Percentiles rank a stretch among this genome's conserved stretches.
These are phyloP conservation scores for Tagetes patula DNA, from an alignment of 129 eudicot genomes.

Conservation along the genomic window DNA sequence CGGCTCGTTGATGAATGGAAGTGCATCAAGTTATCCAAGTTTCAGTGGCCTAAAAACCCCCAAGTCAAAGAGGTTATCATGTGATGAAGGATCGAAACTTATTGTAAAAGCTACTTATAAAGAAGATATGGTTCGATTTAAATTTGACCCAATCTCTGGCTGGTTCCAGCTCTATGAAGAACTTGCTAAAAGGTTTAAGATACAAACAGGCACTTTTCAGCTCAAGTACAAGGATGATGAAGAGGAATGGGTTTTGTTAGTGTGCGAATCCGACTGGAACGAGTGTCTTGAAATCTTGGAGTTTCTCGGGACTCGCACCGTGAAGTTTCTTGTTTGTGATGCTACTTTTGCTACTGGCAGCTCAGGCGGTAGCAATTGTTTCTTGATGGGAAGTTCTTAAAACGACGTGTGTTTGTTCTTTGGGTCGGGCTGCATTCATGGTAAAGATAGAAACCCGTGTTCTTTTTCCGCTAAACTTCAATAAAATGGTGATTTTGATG, in stretches of 20 bases:
- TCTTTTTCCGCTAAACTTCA: constrained; percentile 6
- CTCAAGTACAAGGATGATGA: constrained; percentile 88
- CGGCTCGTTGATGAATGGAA: constrained; percentile 57
- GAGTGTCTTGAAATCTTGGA: constrained; percentile 86
- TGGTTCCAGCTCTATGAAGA: constrained; percentile 79
- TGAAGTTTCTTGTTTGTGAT: constrained; percentile 68
- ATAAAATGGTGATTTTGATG: constrained; percentile 23
- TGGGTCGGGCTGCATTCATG: neutral
- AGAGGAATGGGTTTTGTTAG: constrained; percentile 90
- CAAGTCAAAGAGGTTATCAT: constrained; percentile 23
- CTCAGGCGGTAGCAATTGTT: constrained; percentile 62
- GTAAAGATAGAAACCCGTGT: constrained; percentile 10
- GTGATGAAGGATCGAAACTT: constrained; percentile 50
- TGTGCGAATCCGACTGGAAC: constrained; percentile 67
- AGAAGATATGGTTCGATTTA: constrained; percentile 72
- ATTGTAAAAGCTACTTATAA: constrained; percentile 72
- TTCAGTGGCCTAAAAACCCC: constrained; percentile 34
- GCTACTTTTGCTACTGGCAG: constrained; percentile 50
- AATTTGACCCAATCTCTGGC: constrained; percentile 62
- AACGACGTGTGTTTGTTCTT: neutral
- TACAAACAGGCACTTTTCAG: constrained; percentile 69
- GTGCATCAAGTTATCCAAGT: constrained; percentile 67
- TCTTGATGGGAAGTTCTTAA: constrained; percentile 40
- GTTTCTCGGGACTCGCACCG: constrained; percentile 57
- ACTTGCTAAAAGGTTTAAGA: constrained; percentile 76